Conservation (phyloP, 441 rosid genomes). For the Arabidopsis lyrata region DNA sequence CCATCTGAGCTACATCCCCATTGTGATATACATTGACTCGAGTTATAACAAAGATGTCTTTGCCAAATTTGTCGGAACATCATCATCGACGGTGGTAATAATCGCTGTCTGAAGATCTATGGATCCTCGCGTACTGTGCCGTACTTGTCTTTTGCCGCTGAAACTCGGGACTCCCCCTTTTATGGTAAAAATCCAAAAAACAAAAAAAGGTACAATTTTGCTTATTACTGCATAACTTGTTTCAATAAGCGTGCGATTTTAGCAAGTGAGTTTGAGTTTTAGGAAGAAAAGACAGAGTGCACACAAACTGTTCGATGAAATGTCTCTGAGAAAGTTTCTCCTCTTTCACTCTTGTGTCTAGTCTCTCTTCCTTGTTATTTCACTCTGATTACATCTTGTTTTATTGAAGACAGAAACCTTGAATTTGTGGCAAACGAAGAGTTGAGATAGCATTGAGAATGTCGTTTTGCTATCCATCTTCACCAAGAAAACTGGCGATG, state of each 20-base stretch:
- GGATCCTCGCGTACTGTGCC: constrained; percentile 15
- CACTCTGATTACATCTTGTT: not conserved
- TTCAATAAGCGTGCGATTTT: not conserved
- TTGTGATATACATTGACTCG: not conserved
- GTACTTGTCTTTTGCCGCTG: not conserved
- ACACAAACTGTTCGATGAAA: constrained; percentile 33
- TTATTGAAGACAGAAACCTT: not conserved
- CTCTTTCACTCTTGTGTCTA: not conserved
- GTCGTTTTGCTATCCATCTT: constrained; percentile 65
- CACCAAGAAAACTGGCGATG: constrained; percentile 67
- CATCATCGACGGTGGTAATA: not conserved
- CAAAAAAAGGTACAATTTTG: not conserved
- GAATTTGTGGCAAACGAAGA: constrained; percentile 27
- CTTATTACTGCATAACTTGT: not conserved
- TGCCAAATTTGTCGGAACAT: not conserved
- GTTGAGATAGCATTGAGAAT: constrained; percentile 40
- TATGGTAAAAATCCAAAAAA: not conserved
- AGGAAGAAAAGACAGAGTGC: constrained; percentile 1
- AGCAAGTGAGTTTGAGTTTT: not conserved
- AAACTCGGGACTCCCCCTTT: not conserved
- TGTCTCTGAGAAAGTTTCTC: constrained; percentile 1
- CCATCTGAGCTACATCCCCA: constrained; percentile 55
- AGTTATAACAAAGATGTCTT: fast-evolving
- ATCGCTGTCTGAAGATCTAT: constrained; percentile 3
- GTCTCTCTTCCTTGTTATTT: not conserved